Percentiles rank a stretch among this genome's conserved stretches.
These are phyloP conservation scores for Ceraceosorus guamensis DNA, from an alignment of 1,284 basidiomycete genomes.

Conservation along the genomic window DNA sequence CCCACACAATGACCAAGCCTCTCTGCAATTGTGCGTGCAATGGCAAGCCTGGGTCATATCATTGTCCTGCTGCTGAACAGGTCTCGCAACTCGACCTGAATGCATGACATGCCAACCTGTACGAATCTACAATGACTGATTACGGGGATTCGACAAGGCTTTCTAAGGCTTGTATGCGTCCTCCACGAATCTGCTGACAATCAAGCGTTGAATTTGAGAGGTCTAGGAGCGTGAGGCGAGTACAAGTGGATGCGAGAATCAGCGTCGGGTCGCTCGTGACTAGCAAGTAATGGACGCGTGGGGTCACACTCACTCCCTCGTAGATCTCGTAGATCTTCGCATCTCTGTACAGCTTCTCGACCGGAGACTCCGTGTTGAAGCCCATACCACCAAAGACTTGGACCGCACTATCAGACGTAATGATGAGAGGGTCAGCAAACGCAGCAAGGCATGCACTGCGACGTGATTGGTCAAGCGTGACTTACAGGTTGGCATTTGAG, in stretches of 20 bases:
- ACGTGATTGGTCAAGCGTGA: neutral
- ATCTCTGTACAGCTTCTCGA: conserved; percentile 55
- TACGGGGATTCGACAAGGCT: too few relatives aligned
- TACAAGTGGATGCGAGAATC: neutral
- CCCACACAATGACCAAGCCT: too few relatives aligned
- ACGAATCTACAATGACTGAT: too few relatives aligned
- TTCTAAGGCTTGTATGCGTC: conserved; percentile 28
- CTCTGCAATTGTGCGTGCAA: too few relatives aligned
- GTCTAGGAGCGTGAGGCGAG: conserved; percentile 44
- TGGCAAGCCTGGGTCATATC: too few relatives aligned
- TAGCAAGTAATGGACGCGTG: neutral
- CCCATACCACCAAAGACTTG: conserved; percentile 53
- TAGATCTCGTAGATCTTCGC: conserved; percentile 17
- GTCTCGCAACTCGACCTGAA: too few relatives aligned
- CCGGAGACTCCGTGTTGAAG: conserved; percentile 55
- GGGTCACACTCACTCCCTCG: neutral
- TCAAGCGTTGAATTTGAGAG: conserved; percentile 42
- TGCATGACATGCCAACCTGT: too few relatives aligned
- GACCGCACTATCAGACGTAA: conserved; percentile 54
- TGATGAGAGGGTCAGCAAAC: conserved; percentile 5
- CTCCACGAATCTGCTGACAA: conserved; percentile 41
- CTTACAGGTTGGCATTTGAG: conserved; percentile 30
- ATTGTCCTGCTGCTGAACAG: too few relatives aligned
- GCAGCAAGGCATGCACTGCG: neutral
- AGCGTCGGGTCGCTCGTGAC: neutral